Base-by-base conservation (phyloP, 2,329 filamentous ascomycete species). In the Clonostachys sp. region DNA sequence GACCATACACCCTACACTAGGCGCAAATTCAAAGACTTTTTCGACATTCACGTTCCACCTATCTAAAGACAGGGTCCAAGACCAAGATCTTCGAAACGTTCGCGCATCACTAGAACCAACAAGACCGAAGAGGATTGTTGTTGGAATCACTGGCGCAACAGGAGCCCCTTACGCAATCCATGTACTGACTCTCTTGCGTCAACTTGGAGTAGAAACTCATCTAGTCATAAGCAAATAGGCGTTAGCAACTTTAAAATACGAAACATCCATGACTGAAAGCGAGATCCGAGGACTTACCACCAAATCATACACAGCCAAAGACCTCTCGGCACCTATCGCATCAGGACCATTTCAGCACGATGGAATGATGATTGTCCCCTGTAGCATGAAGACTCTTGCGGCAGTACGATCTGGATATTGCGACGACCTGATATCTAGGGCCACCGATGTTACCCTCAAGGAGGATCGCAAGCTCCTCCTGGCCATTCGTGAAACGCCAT, bases 61-160 rank as follows among this genome's bases (percentile, higher is more conserved):
- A n/a, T n/a, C n/a, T n/a, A n/a, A n/a, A n/a, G n/a, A n/a, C n/a
- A n/a, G n/a, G n/a, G n/a, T n/a, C n/a, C n/a, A n/a, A n/a, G n/a
- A n/a, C n/a, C n/a, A n/a, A n/a, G n/a, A n/a, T n/a, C n/a, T n/a
- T n/a, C n/a, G n/a, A n/a, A n/a, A n/a, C n/a, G n/a, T n/a, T n/a
- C n/a, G n/a, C n/a, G n/a, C n/a, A n/a, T n/a, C n/a, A n/a, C n/a
- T n/a, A n/a, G n/a, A n/a, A n/a, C n/a, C n/a, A n/a, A n/a, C n/a
- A n/a, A 47, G 50, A 17, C 52, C 52, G 39, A 59, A 58, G 33
- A 55, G 61, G 9, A 73, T 77, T 45, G 63, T 77, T 2, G 63
- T 77, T 7, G 75, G 64, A 17, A 70, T 78, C 41, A 77, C 75
- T 2, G 74, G 74, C 4, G 74, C 74, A 1, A 77, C 74, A 0